phyloP scores from a whole-genome alignment of 2,329 filamentous ascomycete genomes.

The Clarireedia paspali region DNA sequence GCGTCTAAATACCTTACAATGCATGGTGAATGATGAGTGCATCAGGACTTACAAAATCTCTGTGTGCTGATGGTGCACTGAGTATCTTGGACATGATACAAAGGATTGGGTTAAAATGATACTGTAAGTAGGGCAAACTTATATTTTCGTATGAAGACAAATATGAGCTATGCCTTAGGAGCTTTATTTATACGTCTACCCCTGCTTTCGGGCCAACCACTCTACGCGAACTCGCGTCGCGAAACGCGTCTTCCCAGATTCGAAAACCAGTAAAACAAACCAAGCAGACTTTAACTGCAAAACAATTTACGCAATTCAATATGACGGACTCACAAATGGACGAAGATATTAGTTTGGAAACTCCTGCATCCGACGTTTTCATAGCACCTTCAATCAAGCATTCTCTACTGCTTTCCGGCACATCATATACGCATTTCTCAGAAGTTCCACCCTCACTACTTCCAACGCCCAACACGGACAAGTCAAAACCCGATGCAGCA shows the following conservation, averaged over 20 bases:
- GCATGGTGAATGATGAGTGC: background rate
- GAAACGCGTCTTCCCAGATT: constrained; percentile 2
- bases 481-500: constrained; percentile 11
- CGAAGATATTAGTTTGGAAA: constrained; percentile 29
- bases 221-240: constrained; percentile 7
- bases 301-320: background rate
- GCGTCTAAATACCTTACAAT: no score
- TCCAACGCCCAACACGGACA: constrained; percentile 21
- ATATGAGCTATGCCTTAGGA: no score
- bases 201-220: constrained; percentile 1
- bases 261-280: background rate
- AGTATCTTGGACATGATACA: no score
- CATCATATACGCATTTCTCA: constrained; percentile 66
- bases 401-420: constrained; percentile 50
- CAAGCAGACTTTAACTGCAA: background rate
- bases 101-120: no score
- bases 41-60: background rate
- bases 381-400: constrained; percentile 62
- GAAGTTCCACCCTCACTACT: constrained; percentile 56
- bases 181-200: no score
- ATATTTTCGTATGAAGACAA: background rate
- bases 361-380: constrained; percentile 38
- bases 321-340: constrained; percentile 32
- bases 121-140: background rate
- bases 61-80: no score